Base-by-base conservation (phyloP, 805 yeast genomes). In the Candida glaebosa region DNA sequence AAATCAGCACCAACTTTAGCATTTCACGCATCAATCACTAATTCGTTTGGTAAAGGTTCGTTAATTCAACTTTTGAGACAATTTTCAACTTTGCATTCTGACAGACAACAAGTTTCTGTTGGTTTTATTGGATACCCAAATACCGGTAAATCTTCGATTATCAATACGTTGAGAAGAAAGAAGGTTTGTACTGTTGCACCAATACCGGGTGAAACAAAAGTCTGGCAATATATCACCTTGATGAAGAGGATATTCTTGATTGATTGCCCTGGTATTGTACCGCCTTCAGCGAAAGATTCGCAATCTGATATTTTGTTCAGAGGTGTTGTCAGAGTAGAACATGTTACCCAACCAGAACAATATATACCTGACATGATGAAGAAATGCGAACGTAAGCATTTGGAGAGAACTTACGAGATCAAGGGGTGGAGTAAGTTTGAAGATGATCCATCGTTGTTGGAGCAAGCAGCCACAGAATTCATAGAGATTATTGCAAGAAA, bases 221-320 rank as follows among this genome's bases (percentile, higher is more conserved):
- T 91, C 34, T 91, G 99, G 99, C 99, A 91, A 72, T 91, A 91
- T 70, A 90, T 91, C 56, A 90, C 99, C 3, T 73, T 91, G 54
- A 91, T 93, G 97, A 91, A 91, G 74, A 79, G 91, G 51, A 91
- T 91, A 39, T 91, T 90, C 67, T 71, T 91, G 55, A 93, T 91
- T 56, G 99, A 91, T 68, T 93, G 99, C 73, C 99, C 99, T 2
- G 99, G 99, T 67, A 91, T 91, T 58, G 99, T 91, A 16, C 99
- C 99, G 7, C 99, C 99, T 19, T 85, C 95, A 14, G 61, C 81
- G 20, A 88, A 82, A 56, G 99, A 93, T 61, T 67, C 91, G 1
- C 95, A 88, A 60, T 81, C 96, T 19, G 98, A 91, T 63, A 88
- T 91, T 55, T 64, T 91, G 50, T 87, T 91, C 67, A 81, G 96